Base-by-base conservation (phyloP, 192 early-diverging fungal species). In the Chytriomyces sp. region DNA sequence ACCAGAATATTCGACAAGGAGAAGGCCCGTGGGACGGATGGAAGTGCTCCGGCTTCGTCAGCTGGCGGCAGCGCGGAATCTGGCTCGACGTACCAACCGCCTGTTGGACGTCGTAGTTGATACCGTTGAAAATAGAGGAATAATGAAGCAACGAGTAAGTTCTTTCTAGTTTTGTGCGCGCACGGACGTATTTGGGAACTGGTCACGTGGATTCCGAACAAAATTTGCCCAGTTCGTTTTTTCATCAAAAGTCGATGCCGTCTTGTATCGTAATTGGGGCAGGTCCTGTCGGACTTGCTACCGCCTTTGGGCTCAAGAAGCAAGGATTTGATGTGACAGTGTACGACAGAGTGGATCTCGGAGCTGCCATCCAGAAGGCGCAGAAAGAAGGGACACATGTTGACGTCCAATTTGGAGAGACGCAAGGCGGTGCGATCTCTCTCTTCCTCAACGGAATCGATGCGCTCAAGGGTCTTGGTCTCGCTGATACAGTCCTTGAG, bases 361-460 rank as follows among this genome's bases (percentile, higher is more conserved):
- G 12, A 6, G 26, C 30, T 26, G 31, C 60, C 12, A 28, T 36
- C 7, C n/a, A 62, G 8, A 26, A 31, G 19, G 31, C 60, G 12
- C 7, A 38, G 6, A 36, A 28, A 62, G 12, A 6, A 36, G 26
- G 36, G 17, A 6, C 6, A 17, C 31, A 14, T 12, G 31, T 14
- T 12, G 59, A 28, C 5, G 37, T 61, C 25, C 59, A 61, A 26
- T 62, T 62, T 37, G 60, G 60, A 14, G 60, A 62, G 26, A 36
- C 38, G 26, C 60, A 62, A 62, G 60, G 60, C 12, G 60, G 60
- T 10, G 28, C 31, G 6, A 10, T 62, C 12, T 28, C 31, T 36
- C 30, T 62, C 6, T 28, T 28, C 0, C 30, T 36, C 25, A 62
- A 62, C 26, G 60, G 60, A 14, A 17, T 37, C 6, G 10, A 14